phyloP scores from a whole-genome alignment of 2,329 filamentous ascomycete genomes.

The Aspergillus unguis region DNA sequence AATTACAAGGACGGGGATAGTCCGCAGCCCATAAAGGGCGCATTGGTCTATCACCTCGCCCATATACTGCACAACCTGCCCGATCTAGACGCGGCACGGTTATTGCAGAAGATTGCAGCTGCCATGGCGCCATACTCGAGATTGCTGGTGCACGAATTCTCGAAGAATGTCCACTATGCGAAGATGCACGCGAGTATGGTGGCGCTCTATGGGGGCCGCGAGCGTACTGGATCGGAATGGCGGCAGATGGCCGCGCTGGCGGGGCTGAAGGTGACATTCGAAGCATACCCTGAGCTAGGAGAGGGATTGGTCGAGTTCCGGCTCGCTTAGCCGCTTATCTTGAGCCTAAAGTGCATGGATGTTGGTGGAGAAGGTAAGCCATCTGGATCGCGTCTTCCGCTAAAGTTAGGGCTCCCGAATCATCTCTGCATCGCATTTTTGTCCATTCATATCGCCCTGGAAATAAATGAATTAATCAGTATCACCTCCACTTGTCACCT shows the following conservation, averaged over 20 bases:
- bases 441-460: no score
- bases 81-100: slow-evolving; percentile 34
- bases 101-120: slow-evolving; percentile 35
- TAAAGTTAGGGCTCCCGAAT: no score
- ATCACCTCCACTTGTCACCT: no score
- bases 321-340: background rate
- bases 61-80: slow-evolving; percentile 39
- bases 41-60: slow-evolving; percentile 33
- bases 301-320: slow-evolving; percentile 33
- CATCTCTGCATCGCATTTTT: no score
- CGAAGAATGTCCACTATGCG: slow-evolving; percentile 36
- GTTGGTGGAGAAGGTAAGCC: no score
- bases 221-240: slow-evolving; percentile 36
- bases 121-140: slow-evolving; percentile 35
- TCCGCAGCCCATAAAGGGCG: slow-evolving; percentile 33
- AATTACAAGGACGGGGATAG: slow-evolving; percentile 34
- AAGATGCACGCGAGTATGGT: slow-evolving; percentile 39
- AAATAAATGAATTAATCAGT: no score
- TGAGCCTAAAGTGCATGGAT: background rate
- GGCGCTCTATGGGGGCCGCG: slow-evolving; percentile 32
- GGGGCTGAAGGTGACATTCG: slow-evolving; percentile 35
- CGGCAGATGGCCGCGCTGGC: slow-evolving; percentile 31
- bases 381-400: no score
- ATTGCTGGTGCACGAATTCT: slow-evolving; percentile 36
- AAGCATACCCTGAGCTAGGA: slow-evolving; percentile 30